Conservation (phyloP, 179 eudicot species). For the Vitellaria paradoxa region DNA sequence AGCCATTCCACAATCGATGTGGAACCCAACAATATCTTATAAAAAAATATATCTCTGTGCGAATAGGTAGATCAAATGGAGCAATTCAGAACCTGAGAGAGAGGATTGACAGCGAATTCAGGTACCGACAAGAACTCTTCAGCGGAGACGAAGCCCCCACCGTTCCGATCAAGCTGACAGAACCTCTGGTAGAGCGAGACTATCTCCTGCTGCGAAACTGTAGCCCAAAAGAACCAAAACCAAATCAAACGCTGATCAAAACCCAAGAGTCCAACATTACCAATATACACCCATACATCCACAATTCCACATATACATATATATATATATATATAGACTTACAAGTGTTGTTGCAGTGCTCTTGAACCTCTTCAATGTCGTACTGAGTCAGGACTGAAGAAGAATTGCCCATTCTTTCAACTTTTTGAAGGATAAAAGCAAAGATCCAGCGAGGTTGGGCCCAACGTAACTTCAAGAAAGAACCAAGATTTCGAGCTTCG, state of each 20-base stretch:
- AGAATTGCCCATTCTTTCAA: no score
- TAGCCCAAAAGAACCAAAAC: not conserved
- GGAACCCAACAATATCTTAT: no score
- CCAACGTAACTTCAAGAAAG: no score
- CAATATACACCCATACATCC: not conserved
- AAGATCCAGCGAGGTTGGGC: no score
- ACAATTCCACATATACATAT: no score
- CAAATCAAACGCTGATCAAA: not conserved
- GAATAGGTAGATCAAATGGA: not conserved
- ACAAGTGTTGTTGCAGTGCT: slow-evolving; percentile 48
- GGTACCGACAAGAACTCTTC: slow-evolving; percentile 56
- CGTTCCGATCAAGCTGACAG: slow-evolving; percentile 49
- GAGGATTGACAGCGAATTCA: slow-evolving; percentile 61
- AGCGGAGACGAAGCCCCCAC: slow-evolving; percentile 47
- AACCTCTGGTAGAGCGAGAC: slow-evolving; percentile 52
- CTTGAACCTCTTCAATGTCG: slow-evolving; percentile 48
- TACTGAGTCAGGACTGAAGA: slow-evolving; percentile 55
- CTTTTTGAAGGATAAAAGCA: no score
- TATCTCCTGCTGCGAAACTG: slow-evolving; percentile 61
- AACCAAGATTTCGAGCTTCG: no score
- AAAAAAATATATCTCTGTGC: no score
- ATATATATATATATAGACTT: not conserved
- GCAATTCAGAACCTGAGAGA: slow-evolving; percentile 35
- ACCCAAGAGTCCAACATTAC: not conserved
- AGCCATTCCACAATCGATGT: no score